These are phyloP conservation scores for Eucalyptus tenuipes DNA, from an alignment of 345 rosid species.

Conservation along the genomic window DNA sequence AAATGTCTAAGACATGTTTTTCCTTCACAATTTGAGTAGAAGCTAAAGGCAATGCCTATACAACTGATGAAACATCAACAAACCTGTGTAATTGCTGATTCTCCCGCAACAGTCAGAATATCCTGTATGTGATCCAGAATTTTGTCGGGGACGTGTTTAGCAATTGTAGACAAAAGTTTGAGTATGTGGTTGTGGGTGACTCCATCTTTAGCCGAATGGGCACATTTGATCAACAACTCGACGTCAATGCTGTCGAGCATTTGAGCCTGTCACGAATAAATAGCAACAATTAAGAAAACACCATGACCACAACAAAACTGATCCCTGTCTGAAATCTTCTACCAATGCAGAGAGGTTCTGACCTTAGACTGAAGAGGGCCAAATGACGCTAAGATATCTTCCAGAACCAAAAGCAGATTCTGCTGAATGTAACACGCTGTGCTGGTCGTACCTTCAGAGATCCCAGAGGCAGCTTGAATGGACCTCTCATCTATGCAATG, in stretches of 20 bases:
- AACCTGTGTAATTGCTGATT: conserved; percentile 81
- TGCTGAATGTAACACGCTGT: conserved; percentile 40
- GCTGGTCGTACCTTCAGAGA: conserved; percentile 15
- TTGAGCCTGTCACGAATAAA: conserved; percentile 37
- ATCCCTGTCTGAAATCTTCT: neutral
- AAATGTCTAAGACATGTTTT: neutral
- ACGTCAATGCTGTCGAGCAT: conserved; percentile 28
- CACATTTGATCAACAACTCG: conserved; percentile 52
- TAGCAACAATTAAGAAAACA: neutral
- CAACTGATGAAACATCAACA: conserved; percentile 6
- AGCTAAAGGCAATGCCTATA: neutral
- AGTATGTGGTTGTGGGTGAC: conserved; percentile 56
- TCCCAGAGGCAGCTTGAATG: conserved; percentile 27
- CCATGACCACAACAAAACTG: neutral
- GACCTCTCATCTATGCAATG: conserved; percentile 11
- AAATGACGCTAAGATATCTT: conserved; percentile 45
- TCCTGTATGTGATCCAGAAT: conserved; percentile 50
- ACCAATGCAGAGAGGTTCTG: neutral
- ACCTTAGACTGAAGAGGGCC: conserved; percentile 34
- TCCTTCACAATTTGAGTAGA: neutral
- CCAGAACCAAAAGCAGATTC: conserved; percentile 51
- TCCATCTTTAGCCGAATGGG: conserved; percentile 45
- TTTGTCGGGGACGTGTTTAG: conserved; percentile 50
- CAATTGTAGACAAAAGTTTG: conserved; percentile 44
- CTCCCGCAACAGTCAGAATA: conserved; percentile 62